Conservation (phyloP, 2,329 filamentous ascomycete genomes). For the Phoma sp. region DNA sequence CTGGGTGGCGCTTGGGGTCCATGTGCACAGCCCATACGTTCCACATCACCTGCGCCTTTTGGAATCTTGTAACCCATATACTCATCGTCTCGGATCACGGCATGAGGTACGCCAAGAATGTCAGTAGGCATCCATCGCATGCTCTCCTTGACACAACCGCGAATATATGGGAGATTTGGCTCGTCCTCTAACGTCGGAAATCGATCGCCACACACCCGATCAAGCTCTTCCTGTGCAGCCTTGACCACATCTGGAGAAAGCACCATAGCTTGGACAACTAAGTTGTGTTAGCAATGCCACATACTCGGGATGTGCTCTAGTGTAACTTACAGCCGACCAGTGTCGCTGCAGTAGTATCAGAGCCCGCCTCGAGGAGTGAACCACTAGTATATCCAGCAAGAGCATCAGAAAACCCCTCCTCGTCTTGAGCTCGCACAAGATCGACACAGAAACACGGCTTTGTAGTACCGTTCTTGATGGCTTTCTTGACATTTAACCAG, state of each 20-base stretch:
- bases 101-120: conserved; percentile 35
- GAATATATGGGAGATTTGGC: conserved; percentile 33
- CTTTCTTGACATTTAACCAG: conserved; percentile 30
- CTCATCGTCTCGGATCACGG: conserved; percentile 30
- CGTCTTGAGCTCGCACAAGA: conserved; percentile 26
- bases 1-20: conserved; percentile 51
- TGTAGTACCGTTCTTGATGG: conserved; percentile 9
- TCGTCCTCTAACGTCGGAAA: conserved; percentile 39
- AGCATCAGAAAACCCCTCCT: conserved; percentile 28
- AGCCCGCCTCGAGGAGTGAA: conserved; percentile 37
- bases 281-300: neutral
- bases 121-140: conserved; percentile 40
- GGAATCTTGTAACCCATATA: conserved; percentile 48
- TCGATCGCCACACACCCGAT: conserved; percentile 36
- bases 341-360: conserved; percentile 35
- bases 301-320: neutral
- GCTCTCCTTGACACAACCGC: conserved; percentile 36
- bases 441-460: conserved; percentile 35
- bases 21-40: conserved; percentile 43
- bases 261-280: conserved; percentile 35
- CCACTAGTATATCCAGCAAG: conserved; percentile 33
- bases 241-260: conserved; percentile 30
- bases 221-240: conserved; percentile 36
- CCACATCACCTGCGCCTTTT: conserved; percentile 39
- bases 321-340: conserved; percentile 26